Conservation (phyloP, 805 yeast species). For the Wilhelminamyces savonicus region DNA sequence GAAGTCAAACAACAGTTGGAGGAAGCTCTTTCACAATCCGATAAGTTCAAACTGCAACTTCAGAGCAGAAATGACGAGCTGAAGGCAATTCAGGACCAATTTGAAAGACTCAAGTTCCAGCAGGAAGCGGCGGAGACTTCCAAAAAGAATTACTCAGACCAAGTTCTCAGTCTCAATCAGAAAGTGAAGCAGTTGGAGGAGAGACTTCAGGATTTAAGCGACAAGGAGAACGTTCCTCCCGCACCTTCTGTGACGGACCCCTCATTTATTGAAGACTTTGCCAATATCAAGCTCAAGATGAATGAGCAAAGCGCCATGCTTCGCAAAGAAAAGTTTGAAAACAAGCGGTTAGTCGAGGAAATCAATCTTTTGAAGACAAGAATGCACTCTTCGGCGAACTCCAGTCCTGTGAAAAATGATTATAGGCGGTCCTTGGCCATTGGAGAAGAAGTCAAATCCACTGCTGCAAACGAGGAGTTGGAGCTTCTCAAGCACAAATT, state of each 20-base stretch:
- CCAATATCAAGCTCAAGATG: conserved; percentile 42
- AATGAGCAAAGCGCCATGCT: conserved; percentile 46
- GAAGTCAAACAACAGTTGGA: conserved; percentile 3
- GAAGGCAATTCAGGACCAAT: conserved; percentile 1
- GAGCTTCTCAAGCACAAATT: conserved; percentile 42
- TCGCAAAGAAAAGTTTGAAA: conserved; percentile 41
- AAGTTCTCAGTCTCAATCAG: conserved; percentile 18
- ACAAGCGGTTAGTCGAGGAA: conserved; percentile 47
- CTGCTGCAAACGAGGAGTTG: conserved; percentile 32
- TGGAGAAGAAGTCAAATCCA: conserved; percentile 21
- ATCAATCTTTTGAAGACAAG: conserved; percentile 55
- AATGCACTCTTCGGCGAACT: too few relatives aligned
- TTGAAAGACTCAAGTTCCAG: conserved; percentile 17
- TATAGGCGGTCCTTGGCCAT: conserved; percentile 23
- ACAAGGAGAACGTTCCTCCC: conserved; percentile 35
- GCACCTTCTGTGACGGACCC: too few relatives aligned
- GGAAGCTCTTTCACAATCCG: conserved; percentile 9
- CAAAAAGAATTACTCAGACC: conserved; percentile 20
- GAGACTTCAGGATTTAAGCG: conserved; percentile 10
- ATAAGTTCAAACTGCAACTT: too few relatives aligned
- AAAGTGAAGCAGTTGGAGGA: conserved; percentile 15
- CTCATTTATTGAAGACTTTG: conserved; percentile 37
- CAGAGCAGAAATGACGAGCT: neutral
- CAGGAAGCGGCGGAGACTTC: conserved; percentile 12
- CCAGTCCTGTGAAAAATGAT: conserved; percentile 4